phyloP scores from a whole-genome alignment of 2,329 filamentous ascomycete genomes.

The Fusarium sp. region DNA sequence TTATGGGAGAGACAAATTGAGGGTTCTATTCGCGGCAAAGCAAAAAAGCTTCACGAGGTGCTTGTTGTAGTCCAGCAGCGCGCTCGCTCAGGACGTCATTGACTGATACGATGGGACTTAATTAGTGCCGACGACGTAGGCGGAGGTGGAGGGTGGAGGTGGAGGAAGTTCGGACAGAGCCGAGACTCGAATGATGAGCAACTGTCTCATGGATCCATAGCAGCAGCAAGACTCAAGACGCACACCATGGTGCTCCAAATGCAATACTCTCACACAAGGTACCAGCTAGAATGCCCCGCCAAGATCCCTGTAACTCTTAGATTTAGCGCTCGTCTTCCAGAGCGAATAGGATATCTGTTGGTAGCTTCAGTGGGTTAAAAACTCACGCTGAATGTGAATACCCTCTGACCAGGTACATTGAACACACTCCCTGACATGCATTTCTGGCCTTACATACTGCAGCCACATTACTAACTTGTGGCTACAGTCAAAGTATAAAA shows the following conservation, averaged over 20 bases:
- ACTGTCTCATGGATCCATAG: background rate
- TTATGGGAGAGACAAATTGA: constrained; percentile 1
- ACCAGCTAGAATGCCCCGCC: background rate
- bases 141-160: constrained; percentile 32
- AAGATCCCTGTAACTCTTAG: background rate
- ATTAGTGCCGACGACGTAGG: constrained; percentile 26
- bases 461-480: background rate
- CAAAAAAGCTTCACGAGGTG: constrained; percentile 4
- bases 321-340: background rate
- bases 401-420: background rate
- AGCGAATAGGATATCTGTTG: background rate
- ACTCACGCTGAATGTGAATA: background rate
- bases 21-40: constrained; percentile 13
- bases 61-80: constrained; percentile 18
- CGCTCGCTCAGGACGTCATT: constrained; percentile 41
- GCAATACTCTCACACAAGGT: constrained; percentile 4
- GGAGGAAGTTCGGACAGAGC: constrained; percentile 27
- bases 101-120: constrained; percentile 35
- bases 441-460: background rate
- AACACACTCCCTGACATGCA: background rate
- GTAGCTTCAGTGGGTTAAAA: background rate
- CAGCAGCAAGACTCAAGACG: background rate
- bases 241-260: background rate
- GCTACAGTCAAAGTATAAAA: constrained; percentile 10
- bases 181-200: constrained; percentile 29